A percentile compares a stretch with the other conserved stretches of the same genome.
Evolutionary conservation across 1,139 yeast species (phyloP).

Genomic region (Debaryomyces subglobosus): DNA sequence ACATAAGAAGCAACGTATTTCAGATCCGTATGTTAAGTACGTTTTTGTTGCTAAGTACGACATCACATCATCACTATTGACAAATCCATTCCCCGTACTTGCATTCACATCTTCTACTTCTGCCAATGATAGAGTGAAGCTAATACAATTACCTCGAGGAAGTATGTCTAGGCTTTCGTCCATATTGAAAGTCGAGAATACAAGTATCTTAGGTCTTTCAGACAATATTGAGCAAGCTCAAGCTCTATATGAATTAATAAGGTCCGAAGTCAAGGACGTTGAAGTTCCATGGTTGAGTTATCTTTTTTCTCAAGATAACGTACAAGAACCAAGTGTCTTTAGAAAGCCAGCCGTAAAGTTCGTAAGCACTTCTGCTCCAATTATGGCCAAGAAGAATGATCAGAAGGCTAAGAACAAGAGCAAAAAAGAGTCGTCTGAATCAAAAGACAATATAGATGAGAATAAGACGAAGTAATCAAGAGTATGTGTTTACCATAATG

Average conservation of each 20-base stretch:
- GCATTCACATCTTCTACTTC: constrained; percentile 47
- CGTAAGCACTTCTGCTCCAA: constrained; percentile 46
- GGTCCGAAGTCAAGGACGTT: constrained; percentile 37
- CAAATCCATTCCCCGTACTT: constrained; percentile 56
- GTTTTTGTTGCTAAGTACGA: constrained; percentile 61
- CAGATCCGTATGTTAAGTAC: constrained; percentile 29
- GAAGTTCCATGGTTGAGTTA: constrained; percentile 50
- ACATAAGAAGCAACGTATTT: constrained; percentile 14
- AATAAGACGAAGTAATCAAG: neutral
- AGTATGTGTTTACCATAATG: neutral
- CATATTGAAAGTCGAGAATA: constrained; percentile 29
- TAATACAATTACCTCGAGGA: constrained; percentile 57
- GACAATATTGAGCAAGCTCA: constrained; percentile 26
- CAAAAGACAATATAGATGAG: neutral
- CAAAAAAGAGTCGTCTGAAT: neutral
- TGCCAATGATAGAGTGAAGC: constrained; percentile 37
- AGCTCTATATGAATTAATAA: constrained; percentile 34
- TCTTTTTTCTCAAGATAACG: constrained; percentile 22
- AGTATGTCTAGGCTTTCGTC: constrained; percentile 40
- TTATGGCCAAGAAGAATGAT: constrained; percentile 26
- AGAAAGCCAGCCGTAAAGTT: constrained; percentile 40
- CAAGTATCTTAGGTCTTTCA: constrained; percentile 34
- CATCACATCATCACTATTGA: constrained; percentile 49
- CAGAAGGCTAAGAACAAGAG: constrained; percentile 18
- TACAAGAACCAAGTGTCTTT: constrained; percentile 18